Conservation (phyloP, 2,329 filamentous ascomycete genomes). For the Aspergillus terreus region DNA sequence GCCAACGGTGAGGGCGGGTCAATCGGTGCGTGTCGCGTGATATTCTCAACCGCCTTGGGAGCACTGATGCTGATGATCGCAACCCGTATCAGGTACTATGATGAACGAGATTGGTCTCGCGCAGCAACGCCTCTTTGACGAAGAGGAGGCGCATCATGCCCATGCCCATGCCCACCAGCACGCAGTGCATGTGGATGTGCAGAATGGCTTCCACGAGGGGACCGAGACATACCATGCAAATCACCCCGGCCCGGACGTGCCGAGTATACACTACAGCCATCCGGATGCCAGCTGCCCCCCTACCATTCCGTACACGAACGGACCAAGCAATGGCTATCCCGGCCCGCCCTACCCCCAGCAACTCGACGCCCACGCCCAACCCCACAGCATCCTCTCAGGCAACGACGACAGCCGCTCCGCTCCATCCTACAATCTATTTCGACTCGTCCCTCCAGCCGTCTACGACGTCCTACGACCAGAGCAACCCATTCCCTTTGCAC, state of each 20-base stretch:
- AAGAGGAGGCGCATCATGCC: constrained; percentile 20
- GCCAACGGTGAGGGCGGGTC: constrained; percentile 25
- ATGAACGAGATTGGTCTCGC: constrained; percentile 33
- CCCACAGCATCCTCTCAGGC: constrained; percentile 2
- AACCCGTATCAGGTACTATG: constrained; percentile 22
- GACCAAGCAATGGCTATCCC: neutral
- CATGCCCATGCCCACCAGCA: neutral
- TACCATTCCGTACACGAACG: constrained; percentile 11
- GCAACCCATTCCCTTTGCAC: constrained; percentile 14
- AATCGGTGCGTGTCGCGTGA: constrained; percentile 22
- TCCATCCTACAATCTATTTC: constrained; percentile 22
- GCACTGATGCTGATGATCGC: neutral
- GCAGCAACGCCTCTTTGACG: constrained; percentile 29
- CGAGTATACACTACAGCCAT: neutral
- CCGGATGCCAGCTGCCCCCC: neutral
- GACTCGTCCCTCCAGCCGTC: constrained; percentile 18
- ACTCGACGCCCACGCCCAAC: neutral
- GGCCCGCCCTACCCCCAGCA: constrained; percentile 1
- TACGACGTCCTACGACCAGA: neutral
- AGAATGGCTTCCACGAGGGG: neutral
- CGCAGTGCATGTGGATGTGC: neutral
- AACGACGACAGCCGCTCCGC: constrained; percentile 9
- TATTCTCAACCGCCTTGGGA: neutral
- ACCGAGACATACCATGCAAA: neutral
- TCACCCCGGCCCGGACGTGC: neutral